These are phyloP conservation scores for Fusarium virguliforme DNA, from an alignment of 2,329 filamentous ascomycete genomes.

Conservation along the genomic window DNA sequence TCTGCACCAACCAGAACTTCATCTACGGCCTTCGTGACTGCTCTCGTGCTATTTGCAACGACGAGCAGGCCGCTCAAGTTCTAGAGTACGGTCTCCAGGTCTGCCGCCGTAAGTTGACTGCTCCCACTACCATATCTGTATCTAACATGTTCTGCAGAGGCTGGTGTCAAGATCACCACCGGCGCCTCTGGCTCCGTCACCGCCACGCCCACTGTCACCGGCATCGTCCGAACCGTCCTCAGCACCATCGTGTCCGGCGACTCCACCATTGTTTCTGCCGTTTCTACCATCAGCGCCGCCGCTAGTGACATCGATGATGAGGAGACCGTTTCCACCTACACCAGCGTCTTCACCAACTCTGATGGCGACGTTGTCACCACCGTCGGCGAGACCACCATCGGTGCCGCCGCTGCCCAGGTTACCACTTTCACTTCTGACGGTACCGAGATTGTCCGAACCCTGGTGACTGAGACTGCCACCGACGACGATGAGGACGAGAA, in stretches of 20 bases:
- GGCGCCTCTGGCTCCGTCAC: constrained; percentile 44
- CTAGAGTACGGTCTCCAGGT: constrained; percentile 59
- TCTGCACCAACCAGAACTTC: constrained; percentile 66
- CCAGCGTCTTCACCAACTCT: constrained; percentile 50
- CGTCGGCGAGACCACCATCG: constrained; percentile 40
- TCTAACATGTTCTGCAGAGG: constrained; percentile 48
- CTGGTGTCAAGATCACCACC: constrained; percentile 57
- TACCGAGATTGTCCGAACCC: constrained; percentile 42
- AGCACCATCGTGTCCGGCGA: constrained; percentile 57
- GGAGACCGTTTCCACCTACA: constrained; percentile 50
- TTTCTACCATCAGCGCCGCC: constrained; percentile 55
- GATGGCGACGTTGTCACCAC: constrained; percentile 41
- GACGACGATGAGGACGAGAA: constrained; percentile 22
- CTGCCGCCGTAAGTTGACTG: constrained; percentile 57
- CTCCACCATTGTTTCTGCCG: constrained; percentile 55
- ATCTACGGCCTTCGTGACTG: constrained; percentile 68
- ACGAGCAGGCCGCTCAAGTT: constrained; percentile 55
- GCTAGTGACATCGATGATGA: constrained; percentile 45
- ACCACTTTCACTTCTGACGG: constrained; percentile 46
- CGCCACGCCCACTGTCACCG: constrained; percentile 41
- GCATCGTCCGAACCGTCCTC: constrained; percentile 57
- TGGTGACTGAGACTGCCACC: constrained; percentile 34
- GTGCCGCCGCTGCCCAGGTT: constrained; percentile 25
- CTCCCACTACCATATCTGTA: background rate
- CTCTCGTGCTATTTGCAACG: constrained; percentile 61